phyloP scores from a whole-genome alignment of 768 basidiomycete genomes.

The Xanthoconium stramineum region DNA sequence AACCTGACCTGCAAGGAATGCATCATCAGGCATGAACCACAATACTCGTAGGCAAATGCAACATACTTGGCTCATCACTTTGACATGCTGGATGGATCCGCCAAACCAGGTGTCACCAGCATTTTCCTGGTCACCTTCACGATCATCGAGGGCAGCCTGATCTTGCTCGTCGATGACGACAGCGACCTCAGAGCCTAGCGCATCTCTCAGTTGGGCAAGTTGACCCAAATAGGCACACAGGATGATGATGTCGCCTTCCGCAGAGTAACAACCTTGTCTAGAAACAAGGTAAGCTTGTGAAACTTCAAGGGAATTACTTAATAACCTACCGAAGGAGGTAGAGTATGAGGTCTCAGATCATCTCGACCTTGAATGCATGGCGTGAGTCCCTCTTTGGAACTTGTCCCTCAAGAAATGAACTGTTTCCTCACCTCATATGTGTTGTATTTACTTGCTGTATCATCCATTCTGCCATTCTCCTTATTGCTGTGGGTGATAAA shows the following conservation, averaged over 20 bases:
- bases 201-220: constrained; percentile 42
- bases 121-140: constrained; percentile 42
- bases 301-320: not conserved
- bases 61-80: constrained; percentile 52
- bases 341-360: constrained; percentile 52
- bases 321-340: constrained; percentile 42
- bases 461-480: constrained; percentile 58
- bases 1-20: constrained; percentile 49
- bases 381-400: constrained; percentile 2
- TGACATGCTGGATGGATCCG: constrained; percentile 41
- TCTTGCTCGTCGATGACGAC: constrained; percentile 71
- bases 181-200: constrained; percentile 45
- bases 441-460: constrained; percentile 67
- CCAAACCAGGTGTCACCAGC: constrained; percentile 17
- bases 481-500: constrained; percentile 61
- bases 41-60: not conserved
- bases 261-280: constrained; percentile 47
- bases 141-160: constrained; percentile 53
- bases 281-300: not conserved
- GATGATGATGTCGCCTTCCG: constrained; percentile 50
- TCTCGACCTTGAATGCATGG: constrained; percentile 30
- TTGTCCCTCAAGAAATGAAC: not conserved
- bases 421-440: constrained; percentile 63
- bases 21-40: not conserved
- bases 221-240: constrained; percentile 55